A percentile compares a stretch with the other conserved stretches of the same genome.
Conservation (phyloP, 2,329 filamentous ascomycete genomes). For the Fusarium sp. region DNA sequence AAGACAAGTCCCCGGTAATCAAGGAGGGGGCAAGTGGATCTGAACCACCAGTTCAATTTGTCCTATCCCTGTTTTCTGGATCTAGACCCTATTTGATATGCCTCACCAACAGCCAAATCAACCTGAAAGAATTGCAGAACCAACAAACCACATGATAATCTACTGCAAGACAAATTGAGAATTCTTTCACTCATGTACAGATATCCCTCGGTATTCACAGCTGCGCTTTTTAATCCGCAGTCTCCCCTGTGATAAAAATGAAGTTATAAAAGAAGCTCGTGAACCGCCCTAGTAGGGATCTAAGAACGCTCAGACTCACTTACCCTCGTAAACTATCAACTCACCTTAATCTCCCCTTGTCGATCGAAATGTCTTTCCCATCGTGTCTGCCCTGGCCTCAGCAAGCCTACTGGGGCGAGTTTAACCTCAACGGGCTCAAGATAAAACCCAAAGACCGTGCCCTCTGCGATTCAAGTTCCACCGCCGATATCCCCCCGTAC, state of each 20-base stretch:
- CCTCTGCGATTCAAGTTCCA: conserved; percentile 1
- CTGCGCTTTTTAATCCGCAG: conserved; percentile 11
- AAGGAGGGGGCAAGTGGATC: background rate
- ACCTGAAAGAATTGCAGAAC: conserved; percentile 3
- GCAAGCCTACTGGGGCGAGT: conserved; percentile 39
- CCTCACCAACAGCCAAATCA: background rate
- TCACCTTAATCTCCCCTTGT: conserved; percentile 24
- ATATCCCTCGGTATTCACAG: background rate
- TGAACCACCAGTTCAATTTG: background rate
- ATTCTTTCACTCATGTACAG: background rate
- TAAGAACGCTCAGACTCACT: conserved; percentile 35
- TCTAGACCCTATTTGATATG: conserved; percentile 6
- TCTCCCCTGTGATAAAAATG: background rate
- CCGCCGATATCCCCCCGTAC: conserved; percentile 21
- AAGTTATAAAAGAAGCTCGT: conserved; percentile 22
- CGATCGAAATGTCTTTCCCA: conserved; percentile 40
- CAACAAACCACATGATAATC: background rate
- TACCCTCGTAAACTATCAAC: conserved; percentile 8
- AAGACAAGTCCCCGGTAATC: background rate
- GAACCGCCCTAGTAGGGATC: conserved; percentile 15
- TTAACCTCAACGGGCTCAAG: conserved; percentile 41
- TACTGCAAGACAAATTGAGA: background rate
- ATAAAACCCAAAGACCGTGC: conserved; percentile 26
- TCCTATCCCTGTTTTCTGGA: conserved; percentile 20
- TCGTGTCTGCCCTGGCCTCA: conserved; percentile 37